Evolutionary conservation across 208 protist species (phyloP).

Genomic region (Eutreptiella sp.): DNA sequence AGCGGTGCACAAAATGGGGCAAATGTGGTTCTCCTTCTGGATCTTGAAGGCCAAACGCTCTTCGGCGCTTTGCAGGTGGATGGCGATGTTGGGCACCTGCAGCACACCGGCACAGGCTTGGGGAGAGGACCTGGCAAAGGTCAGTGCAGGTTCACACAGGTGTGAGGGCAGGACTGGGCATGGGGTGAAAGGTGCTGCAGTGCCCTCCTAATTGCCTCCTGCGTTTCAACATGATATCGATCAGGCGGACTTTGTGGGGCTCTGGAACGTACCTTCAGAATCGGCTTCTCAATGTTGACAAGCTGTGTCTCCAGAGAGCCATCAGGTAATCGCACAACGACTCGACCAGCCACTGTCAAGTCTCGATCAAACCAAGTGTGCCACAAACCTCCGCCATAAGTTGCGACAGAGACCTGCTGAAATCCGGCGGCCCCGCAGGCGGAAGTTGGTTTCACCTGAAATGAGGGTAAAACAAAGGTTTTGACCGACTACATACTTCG

Average conservation of each 20-base stretch:
- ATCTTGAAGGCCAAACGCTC: conserved; percentile 74
- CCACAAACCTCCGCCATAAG: conserved; percentile 75
- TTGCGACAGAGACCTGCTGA: conserved; percentile 60
- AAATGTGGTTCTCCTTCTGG: conserved; percentile 90
- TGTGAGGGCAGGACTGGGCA: too few relatives aligned
- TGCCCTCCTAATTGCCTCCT: too few relatives aligned
- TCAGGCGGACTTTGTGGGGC: too few relatives aligned
- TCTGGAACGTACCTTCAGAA: too few relatives aligned
- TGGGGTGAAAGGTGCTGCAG: too few relatives aligned
- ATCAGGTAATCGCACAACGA: conserved; percentile 43
- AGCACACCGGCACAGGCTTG: too few relatives aligned
- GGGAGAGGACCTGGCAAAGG: too few relatives aligned
- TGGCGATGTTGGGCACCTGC: conserved; percentile 88
- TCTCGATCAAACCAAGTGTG: conserved; percentile 82
- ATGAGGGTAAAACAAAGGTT: too few relatives aligned
- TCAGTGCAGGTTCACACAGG: too few relatives aligned
- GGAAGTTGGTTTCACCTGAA: conserved; percentile 62
- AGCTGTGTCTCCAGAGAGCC: conserved; percentile 45
- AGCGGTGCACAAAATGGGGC: conserved; percentile 72
- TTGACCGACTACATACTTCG: too few relatives aligned
- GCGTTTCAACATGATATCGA: too few relatives aligned
- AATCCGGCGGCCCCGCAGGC: conserved; percentile 41
- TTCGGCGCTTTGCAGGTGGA: conserved; percentile 76
- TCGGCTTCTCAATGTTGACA: conserved; percentile 73
- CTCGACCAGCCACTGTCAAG: conserved; percentile 69